Conservation (phyloP, 306 rosid species). For the Pyrus betulifolia region DNA sequence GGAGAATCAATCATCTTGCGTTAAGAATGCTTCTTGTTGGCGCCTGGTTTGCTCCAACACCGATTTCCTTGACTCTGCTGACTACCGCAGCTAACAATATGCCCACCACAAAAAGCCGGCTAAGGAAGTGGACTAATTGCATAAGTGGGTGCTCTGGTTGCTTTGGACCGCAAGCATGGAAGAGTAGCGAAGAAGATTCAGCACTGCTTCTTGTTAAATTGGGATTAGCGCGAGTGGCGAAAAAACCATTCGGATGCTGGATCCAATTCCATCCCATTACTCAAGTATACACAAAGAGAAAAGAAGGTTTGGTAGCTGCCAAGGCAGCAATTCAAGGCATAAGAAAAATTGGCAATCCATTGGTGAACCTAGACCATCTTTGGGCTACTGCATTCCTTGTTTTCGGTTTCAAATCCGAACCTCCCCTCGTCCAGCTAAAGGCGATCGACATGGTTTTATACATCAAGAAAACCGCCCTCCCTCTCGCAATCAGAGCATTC, state of each 20-base stretch:
- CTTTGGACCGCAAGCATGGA: slow-evolving; percentile 55
- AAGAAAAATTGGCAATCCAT: slow-evolving; percentile 43
- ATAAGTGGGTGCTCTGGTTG: slow-evolving; percentile 36
- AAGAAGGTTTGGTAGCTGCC: slow-evolving; percentile 63
- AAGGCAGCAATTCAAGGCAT: slow-evolving; percentile 60
- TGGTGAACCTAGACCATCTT: slow-evolving; percentile 50
- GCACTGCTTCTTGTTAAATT: slow-evolving; percentile 55
- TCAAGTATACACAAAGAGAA: slow-evolving; percentile 47
- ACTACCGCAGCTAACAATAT: slow-evolving; percentile 50
- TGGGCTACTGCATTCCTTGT: slow-evolving; percentile 92
- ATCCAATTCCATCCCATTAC: slow-evolving; percentile 73
- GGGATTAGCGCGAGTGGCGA: slow-evolving; percentile 56
- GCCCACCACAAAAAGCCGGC: slow-evolving; percentile 29
- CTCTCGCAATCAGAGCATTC: slow-evolving; percentile 80
- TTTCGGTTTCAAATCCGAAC: slow-evolving; percentile 82
- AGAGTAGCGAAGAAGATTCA: slow-evolving; percentile 60
- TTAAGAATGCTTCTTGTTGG: slow-evolving; percentile 66
- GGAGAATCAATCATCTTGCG: slow-evolving; percentile 42
- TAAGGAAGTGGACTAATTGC: slow-evolving; percentile 49
- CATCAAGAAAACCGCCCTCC: slow-evolving; percentile 69
- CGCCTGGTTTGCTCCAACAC: slow-evolving; percentile 72
- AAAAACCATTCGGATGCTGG: slow-evolving; percentile 49
- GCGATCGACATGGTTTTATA: slow-evolving; percentile 61
- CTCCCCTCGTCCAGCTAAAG: slow-evolving; percentile 57
- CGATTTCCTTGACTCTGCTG: slow-evolving; percentile 48